Conservation (phyloP, 441 rosid species). For the Populus hybrid region DNA sequence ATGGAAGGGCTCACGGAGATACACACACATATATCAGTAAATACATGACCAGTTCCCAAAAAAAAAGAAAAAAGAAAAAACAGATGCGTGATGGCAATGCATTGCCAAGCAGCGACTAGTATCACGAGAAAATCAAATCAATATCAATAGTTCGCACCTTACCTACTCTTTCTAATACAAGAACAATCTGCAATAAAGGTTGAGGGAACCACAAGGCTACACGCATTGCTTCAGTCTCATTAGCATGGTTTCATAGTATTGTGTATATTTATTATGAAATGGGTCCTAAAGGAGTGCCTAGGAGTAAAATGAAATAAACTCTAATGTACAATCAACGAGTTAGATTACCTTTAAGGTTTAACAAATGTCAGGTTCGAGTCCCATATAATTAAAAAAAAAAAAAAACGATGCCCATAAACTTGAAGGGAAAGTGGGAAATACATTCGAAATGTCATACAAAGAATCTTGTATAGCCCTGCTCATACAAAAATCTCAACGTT, state of each 20-base stretch:
- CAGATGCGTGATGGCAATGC: not conserved
- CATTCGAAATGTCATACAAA: not conserved
- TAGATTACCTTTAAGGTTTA: not conserved
- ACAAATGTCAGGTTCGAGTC: not conserved
- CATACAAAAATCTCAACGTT: no score
- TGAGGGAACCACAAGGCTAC: not conserved
- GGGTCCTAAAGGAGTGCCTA: not conserved
- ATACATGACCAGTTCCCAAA: not conserved
- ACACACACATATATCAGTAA: not conserved
- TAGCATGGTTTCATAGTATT: not conserved
- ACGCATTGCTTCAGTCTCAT: not conserved
- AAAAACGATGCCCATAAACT: not conserved
- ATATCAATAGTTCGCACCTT: not conserved
- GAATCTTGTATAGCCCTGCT: no score
- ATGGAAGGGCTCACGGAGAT: not conserved
- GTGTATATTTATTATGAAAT: not conserved
- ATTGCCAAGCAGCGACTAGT: not conserved
- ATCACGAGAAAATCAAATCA: no score
- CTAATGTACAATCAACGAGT: not conserved
- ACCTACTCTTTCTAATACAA: not conserved
- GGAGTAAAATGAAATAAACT: not conserved
- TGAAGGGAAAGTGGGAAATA: not conserved
- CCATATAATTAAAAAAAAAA: not conserved
- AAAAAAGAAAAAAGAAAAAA: no score
- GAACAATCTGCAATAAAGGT: not conserved